Evolutionary conservation across 208 protist species (phyloP), one percentile per base, ranked within the genome.

Genomic region (Zelonia costaricensis): DNA sequence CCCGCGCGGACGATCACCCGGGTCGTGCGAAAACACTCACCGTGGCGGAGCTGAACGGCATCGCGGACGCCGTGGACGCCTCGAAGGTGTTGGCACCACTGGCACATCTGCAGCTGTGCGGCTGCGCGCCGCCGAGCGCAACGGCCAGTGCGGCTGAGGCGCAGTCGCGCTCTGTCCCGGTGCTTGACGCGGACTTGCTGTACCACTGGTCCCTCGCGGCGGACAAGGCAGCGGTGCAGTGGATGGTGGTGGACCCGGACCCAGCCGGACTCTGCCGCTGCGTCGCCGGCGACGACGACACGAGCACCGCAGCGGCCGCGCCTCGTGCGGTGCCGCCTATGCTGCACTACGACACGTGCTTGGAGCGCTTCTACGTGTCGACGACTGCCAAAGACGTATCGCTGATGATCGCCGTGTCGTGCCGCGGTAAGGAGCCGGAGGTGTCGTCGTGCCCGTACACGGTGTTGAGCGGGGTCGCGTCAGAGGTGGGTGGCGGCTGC

Each of bases 361-460:
- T 86, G 15, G 63, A 73, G 27, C 68, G 74, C 59, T 93, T 93
- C 48, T 93, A 88, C 66, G 77, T 63, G 18, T 78, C 84, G 25
- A 83, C 69, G 10, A 91, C 87, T 18, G 87, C 87, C 16, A 80
- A 77, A 23, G 87, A 93, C 56, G 74, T 88, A 18, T 91, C 87
- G 1, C 25, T 93, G 10, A 54, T 93, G 40, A 54, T 90, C 13
- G 48, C 76, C 8, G 66, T 86, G 30, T 85, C 72, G 43, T 43
- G 31, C 52, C 23, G 15, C 38, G 39, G 28, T 22, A 43, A 44
- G 8, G 42, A 42, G 8, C 64, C 68, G 40, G 58, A 39, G 38
- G 22, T 10, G 4, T 48, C 62, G 18, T 18, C 12, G n/a, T 18
- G 20, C 30, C 16, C 35, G 27, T 63, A 42, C 44, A 39, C 36